Evolutionary conservation across 768 basidiomycete genomes (phyloP), one percentile per base, ranked within the genome.

Genomic region (Mycena chlorophos): DNA sequence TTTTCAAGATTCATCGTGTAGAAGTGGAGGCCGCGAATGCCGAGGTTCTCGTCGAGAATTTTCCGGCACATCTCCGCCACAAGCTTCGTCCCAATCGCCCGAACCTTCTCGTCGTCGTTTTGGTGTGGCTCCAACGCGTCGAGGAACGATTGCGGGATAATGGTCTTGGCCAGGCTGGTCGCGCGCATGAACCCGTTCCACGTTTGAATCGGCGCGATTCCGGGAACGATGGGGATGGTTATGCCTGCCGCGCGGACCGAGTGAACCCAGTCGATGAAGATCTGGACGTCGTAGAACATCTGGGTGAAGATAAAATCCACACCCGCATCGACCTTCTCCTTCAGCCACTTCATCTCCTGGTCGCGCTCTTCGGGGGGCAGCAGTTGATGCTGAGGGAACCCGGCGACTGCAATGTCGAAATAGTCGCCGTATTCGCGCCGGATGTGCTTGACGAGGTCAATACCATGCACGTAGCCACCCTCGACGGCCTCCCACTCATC

Each of bases 1-100:
- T 87, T 94, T 71, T 96, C 94, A 49, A 98, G 75, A 69, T 98
- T 98, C 91, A 98, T 91, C 55, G 96, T 98, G 71, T 98, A 96
- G 71, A 96, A 94, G 70, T 97, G 94, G 52, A 98, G 74, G 4
- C 95, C 96, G 42, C 83, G 84, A 62, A 99, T 90, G 14, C 88
- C 94, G 43, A 94, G 75, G 56, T 84, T 81, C 39, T 84, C 91
- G 4, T 79, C 77, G 55, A 99, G 76, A 64, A 99, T 96, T 64
- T 80, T 80, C 55, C 87, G 78, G 70, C 96, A 98, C 89, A 99
- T 91, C 23, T 94, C 89, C 23, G 91, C 94, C 17, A 99, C 94
- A 23, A 98, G 80, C 71, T 86, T 90, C n/a, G 89, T 98, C 2
- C 97, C 97, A 49, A 96, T 79, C 68, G 87, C 91, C 64, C 92